Evolutionary conservation across 2,329 filamentous ascomycete species (phyloP), one percentile per base, ranked within the genome.

Genomic region (Colletotrichum cereale): DNA sequence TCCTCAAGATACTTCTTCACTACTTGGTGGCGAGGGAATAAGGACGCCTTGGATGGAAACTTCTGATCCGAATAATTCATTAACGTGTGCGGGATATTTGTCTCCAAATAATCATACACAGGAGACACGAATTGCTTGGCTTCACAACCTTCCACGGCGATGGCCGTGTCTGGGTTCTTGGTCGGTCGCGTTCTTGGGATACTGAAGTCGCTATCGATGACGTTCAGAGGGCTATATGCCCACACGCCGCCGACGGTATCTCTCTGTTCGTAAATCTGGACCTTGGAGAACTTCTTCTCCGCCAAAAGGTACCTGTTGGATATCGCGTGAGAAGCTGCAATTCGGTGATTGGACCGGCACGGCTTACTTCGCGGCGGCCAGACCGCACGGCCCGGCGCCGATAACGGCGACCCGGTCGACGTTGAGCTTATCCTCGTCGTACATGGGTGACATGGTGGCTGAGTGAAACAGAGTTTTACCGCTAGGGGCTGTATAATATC

Each of bases 261-360:
- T 58, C 91, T 87, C 79, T 95, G 92, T 78, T 95, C 93, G 75
- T 91, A 93, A 14, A 95, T 79, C 26, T 88, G 86, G 48, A 95
- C 89, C 24, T 84, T 86, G 12, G 88, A 83, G 76, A 94, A 94
- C 79, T 74, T 78, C 36, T 84, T 76, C 87, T 88, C 92, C 0
- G 91, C 91, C 1, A 89, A 79, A 1, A 95, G 82, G 76, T 92
- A 93, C 86, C 92, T 94, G 56, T 8, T n/a, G 38, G 24, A 24
- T 29, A 26, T n/a, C 47, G 11, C 24, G 48, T 63, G 14, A 42
- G 47, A 38, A 2, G 26, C 11, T 24, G 36, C 3, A 42, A 12
- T 53, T 53, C 5, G 6, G 48, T 21, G 14, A 16, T 5, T n/a
- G 47, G 52, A 31, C 21, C 12, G 14, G 34, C 21, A 57, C 40